Percentiles rank a stretch among this genome's conserved stretches.
Conservation (phyloP, 148 eudicot species). For the Heliosperma pusillum region DNA sequence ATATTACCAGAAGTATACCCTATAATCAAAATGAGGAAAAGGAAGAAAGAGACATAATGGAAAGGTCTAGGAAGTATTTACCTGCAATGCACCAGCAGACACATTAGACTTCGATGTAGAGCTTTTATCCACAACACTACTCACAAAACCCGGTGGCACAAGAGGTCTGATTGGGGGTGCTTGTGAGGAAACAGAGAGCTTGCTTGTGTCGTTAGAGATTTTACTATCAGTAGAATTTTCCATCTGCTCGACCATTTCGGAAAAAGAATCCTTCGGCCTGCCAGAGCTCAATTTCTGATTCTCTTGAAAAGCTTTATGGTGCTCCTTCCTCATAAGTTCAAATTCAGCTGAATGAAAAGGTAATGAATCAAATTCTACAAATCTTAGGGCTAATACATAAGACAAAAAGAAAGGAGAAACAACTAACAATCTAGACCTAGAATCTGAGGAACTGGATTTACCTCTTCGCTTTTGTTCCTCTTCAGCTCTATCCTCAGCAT, state of each 20-base stretch:
- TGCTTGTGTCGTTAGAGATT: slow-evolving; percentile 39
- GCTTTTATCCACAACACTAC: slow-evolving; percentile 55
- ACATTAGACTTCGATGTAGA: slow-evolving; percentile 35
- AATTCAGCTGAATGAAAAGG: slow-evolving; percentile 65
- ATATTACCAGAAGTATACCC: neutral
- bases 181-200: slow-evolving; percentile 44
- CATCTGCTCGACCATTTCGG: slow-evolving; percentile 31
- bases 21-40: neutral
- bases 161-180: slow-evolving; percentile 69
- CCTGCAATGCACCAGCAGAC: slow-evolving; percentile 48
- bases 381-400: neutral
- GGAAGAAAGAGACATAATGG: neutral
- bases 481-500: slow-evolving; percentile 81
- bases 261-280: slow-evolving; percentile 45
- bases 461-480: slow-evolving; percentile 94
- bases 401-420: slow-evolving; percentile 2
- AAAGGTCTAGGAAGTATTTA: slow-evolving; percentile 15
- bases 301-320: slow-evolving; percentile 78
- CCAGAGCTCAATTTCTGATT: slow-evolving; percentile 54
- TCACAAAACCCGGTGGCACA: slow-evolving; percentile 90
- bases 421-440: neutral
- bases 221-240: slow-evolving; percentile 40
- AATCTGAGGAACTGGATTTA: slow-evolving; percentile 16
- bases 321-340: slow-evolving; percentile 94
- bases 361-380: neutral